These are phyloP conservation scores for Acanthamoeba sp. DNA, from an alignment of 208 protist genomes.

Conservation along the genomic window DNA sequence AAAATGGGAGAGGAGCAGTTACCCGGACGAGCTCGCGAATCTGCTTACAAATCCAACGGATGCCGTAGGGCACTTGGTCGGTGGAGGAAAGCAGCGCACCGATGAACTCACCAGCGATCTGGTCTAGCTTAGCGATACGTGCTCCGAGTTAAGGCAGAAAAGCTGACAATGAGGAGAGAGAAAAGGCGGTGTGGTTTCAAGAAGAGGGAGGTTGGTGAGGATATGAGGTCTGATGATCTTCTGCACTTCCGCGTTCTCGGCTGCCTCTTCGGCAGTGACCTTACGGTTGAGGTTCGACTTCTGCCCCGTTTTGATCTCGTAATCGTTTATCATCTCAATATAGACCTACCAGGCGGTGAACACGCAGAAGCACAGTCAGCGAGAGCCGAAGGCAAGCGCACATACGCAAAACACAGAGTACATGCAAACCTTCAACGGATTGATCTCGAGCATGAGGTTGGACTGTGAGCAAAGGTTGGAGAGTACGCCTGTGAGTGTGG, in stretches of 20 bases:
- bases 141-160: background rate
- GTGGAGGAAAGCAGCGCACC: conserved; percentile 32
- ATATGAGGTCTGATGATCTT: conserved; percentile 67
- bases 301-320: conserved; percentile 51
- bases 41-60: conserved; percentile 81
- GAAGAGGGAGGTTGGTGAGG: background rate
- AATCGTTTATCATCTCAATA: conserved; percentile 65
- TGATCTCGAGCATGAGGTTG: conserved; percentile 65
- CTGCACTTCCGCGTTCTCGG: conserved; percentile 46
- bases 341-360: conserved; percentile 30
- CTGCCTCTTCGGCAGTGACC: conserved; percentile 72
- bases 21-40: conserved; percentile 72
- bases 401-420: too few species aligned
- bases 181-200: background rate
- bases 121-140: conserved; percentile 32
- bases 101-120: conserved; percentile 72
- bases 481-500: conserved; percentile 44
- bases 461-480: conserved; percentile 39
- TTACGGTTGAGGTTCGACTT: conserved; percentile 47
- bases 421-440: conserved; percentile 64
- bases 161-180: background rate
- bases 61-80: conserved; percentile 77
- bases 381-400: too few species aligned
- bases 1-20: background rate
- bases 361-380: too few species aligned